Percentiles rank a stretch among this genome's conserved stretches.
Conservation (phyloP, 331 rosid species). For the Pyrus hybrid region DNA sequence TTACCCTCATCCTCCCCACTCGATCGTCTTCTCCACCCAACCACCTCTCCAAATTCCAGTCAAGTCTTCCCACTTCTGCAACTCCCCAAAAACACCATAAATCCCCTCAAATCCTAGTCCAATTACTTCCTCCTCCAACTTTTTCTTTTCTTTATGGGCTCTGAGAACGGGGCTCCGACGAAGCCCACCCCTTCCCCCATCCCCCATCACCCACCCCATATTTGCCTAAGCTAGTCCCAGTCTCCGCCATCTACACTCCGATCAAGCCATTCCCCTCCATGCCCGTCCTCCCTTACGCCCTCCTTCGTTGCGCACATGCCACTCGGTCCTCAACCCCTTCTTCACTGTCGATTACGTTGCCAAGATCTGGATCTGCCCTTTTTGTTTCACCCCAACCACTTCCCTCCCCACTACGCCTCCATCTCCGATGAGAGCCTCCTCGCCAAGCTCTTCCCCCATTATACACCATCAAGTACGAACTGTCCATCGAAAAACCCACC, state of each 20-base stretch:
- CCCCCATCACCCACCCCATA: too few species aligned
- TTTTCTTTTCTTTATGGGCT: too few species aligned
- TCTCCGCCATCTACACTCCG: slow-evolving; percentile 79
- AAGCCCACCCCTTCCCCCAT: too few species aligned
- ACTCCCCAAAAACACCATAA: too few species aligned
- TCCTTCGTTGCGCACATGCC: slow-evolving; percentile 90
- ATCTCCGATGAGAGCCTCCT: slow-evolving; percentile 80
- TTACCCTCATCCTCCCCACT: too few species aligned
- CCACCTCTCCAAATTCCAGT: too few species aligned
- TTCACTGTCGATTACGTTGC: slow-evolving; percentile 87
- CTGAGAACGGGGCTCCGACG: too few species aligned
- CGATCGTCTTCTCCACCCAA: too few species aligned
- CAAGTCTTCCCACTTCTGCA: too few species aligned
- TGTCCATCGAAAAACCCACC: slow-evolving; percentile 21
- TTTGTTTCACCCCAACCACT: slow-evolving; percentile 83
- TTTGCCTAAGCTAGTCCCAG: slow-evolving; percentile 46
- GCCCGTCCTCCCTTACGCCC: slow-evolving; percentile 67
- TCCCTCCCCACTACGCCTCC: slow-evolving; percentile 76
- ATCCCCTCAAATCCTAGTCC: too few species aligned
- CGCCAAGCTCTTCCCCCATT: slow-evolving; percentile 84
- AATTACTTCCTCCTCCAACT: too few species aligned
- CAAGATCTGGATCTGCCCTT: slow-evolving; percentile 96
- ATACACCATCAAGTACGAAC: slow-evolving; percentile 70
- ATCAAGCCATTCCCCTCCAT: slow-evolving; percentile 58
- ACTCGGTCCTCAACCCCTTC: slow-evolving; percentile 82